Base-by-base conservation (phyloP, 2,329 filamentous ascomycete species). In the Aspergillus brunneoviolaceus region DNA sequence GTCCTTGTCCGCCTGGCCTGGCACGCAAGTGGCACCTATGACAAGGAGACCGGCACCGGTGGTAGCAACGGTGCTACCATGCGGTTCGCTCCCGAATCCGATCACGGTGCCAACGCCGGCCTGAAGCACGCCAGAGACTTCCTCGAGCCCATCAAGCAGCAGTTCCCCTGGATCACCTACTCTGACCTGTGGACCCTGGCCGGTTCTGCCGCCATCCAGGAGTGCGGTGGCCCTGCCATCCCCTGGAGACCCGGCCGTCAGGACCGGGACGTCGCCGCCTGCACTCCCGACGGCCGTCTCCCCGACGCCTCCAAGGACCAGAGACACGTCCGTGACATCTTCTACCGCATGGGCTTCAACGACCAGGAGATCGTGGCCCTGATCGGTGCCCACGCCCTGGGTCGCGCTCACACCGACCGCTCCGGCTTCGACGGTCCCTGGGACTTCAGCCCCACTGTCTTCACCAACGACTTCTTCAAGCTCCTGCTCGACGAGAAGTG, bases 1-100 rank as follows among this genome's bases (percentile, higher is more conserved):
- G 77, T 98, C 62, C 83, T 98, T 59, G 80, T 98, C 65, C 87
- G 94, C 71, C 85, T 98, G 68, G 94, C 92, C 63, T 98, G 95
- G 94, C 95, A 98, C 81, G 88, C 89, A 66, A 92, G 89, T 69
- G 94, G 94, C 69, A 99, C 94, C 70, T 98, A 89, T 73, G 94
- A 98, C 76, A 90, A 89, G 81, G 85, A 86, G 73, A 96, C 93
- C 27, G 85, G 85, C 66, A 98, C 94, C 50, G 95, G 94, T 71
- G 94, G 94, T 67, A 94, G 90, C 83, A 96, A 98, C 77, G 94
- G 95, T 67, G 94, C 94, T 60, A 97, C 93, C 67, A 98, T 98
- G 95, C 88, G 95, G 74, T 98, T 97, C 76, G 83, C 88, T 25
- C 93, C 94, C 51, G 95, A 98, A 81, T 83, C 86, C 62, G 88